A percentile compares a stretch with the other conserved stretches of the same genome.
These are phyloP conservation scores for Sisymbrium altissimum DNA, from an alignment of 345 rosid genomes.

Conservation along the genomic window DNA sequence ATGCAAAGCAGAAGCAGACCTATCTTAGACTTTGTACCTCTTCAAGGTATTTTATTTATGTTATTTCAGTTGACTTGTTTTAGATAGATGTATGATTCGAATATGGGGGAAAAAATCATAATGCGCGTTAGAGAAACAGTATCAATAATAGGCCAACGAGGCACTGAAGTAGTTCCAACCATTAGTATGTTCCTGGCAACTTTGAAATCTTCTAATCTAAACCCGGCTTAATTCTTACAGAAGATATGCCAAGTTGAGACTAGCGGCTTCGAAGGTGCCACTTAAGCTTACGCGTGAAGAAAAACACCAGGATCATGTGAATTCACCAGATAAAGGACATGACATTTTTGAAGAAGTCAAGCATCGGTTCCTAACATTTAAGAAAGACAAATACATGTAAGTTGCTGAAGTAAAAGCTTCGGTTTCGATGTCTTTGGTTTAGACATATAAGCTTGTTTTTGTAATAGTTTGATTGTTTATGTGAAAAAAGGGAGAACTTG, in stretches of 20 bases:
- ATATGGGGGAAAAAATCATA: background rate
- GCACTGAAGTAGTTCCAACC: background rate
- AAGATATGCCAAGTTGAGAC: slow-evolving; percentile 11
- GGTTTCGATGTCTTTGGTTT: background rate
- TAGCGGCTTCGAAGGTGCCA: slow-evolving; percentile 1
- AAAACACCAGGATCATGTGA: background rate
- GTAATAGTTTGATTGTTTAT: background rate
- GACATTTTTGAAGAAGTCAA: slow-evolving; percentile 59
- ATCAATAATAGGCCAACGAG: background rate
- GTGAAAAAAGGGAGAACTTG: slow-evolving; percentile 51
- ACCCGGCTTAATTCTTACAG: background rate
- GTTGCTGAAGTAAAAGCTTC: slow-evolving; percentile 18
- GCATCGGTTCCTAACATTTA: slow-evolving; percentile 60
- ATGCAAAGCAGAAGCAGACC: background rate
- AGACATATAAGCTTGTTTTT: background rate
- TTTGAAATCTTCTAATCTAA: background rate
- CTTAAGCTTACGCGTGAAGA: background rate
- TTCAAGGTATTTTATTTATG: no score
- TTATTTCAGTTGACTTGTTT: no score
- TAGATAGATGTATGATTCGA: background rate
- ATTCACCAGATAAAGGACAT: slow-evolving; percentile 13
- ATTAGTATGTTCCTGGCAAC: background rate
- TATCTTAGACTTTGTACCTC: slow-evolving; percentile 15
- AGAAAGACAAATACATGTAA: slow-evolving; percentile 66
- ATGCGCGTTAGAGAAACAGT: background rate